Evolutionary conservation across 495 filamentous ascomycete species (phyloP), one percentile per base, ranked within the genome.

Genomic region (Podospora conica): DNA sequence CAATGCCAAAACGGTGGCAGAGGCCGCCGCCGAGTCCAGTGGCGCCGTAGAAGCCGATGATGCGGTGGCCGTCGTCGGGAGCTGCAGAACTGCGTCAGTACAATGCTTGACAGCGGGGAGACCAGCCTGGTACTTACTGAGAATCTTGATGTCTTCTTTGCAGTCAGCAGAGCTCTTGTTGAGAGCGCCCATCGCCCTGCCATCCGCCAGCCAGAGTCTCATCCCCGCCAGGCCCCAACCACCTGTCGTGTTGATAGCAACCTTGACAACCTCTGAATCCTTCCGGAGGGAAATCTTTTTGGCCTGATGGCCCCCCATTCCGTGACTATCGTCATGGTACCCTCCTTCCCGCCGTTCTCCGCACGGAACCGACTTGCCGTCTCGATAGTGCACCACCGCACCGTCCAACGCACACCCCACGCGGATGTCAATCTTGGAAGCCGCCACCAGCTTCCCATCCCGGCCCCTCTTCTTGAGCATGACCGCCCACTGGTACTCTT

Each of bases 1-100:
- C 68, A 55, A 82, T 82, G 6, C 78, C 79, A 65, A 82, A 82
- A 53, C 75, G 65, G 7, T 69, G 20, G 55, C 64, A 68, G 58
- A 65, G 64, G 0, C 72, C 71, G 23, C 63, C 71, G 23, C 63
- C 70, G 7, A 64, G 64, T 4, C 65, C 67, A 58, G 75, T 82
- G 60, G 71, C 68, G 15, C 79, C 79, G 55, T 72, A 78, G 65
- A 82, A 82, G 2, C 79, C 79, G 28, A 82, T 73, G 68, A 82
- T 77, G 5, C 70, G 69, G 54, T 82, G 72, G 55, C 63, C 27
- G 31, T 66, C 20, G 62, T 59, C 48, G 25, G 72, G 40, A 22
- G 60, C 53, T 63, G 62, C 25, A 5, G 40, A 25, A 7, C 11
- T 20, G n/a, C 15, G 59, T 61, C 23, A 61, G 59, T 33, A 61